Percentiles rank a stretch among this genome's conserved stretches.
phyloP scores from a whole-genome alignment of 2,329 filamentous ascomycete species.

The Didymellaceae sp. region DNA sequence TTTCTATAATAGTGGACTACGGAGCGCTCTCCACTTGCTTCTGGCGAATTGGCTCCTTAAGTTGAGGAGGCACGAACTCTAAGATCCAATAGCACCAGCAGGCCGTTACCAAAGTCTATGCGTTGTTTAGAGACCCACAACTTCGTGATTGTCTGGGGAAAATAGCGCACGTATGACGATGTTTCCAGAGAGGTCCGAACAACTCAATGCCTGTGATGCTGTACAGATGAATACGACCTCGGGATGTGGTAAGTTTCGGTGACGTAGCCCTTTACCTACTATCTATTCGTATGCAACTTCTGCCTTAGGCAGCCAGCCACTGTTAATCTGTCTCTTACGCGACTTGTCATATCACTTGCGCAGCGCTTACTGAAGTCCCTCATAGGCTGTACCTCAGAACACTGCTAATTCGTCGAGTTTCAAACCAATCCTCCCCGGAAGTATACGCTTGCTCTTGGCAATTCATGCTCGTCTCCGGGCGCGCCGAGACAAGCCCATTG shows the following conservation, averaged over 20 bases:
- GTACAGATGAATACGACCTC: too few relatives aligned
- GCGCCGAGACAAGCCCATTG: slow-evolving; percentile 17
- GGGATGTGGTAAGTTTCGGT: too few relatives aligned
- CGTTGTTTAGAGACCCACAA: slow-evolving; percentile 8
- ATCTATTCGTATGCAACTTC: too few relatives aligned
- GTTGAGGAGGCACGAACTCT: background rate
- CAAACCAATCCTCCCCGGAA: too few relatives aligned
- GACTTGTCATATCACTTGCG: too few relatives aligned
- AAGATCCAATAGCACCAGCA: slow-evolving; percentile 4
- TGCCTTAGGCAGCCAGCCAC: too few relatives aligned
- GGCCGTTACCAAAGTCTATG: too few relatives aligned
- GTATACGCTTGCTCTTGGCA: background rate
- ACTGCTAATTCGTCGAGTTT: too few relatives aligned
- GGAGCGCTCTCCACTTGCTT: slow-evolving; percentile 3
- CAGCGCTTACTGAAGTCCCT: too few relatives aligned
- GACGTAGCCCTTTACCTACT: too few relatives aligned
- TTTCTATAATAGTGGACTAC: background rate
- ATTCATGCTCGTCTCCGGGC: background rate
- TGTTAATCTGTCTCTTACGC: too few relatives aligned
- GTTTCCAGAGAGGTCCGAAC: background rate
- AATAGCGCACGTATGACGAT: slow-evolving; percentile 18
- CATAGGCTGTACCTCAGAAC: too few relatives aligned
- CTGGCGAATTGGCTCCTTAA: background rate
- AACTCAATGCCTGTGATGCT: background rate
- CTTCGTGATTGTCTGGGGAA: slow-evolving; percentile 8